Conservation (phyloP, 495 filamentous ascomycete species). For the Penicillium tannophilum region DNA sequence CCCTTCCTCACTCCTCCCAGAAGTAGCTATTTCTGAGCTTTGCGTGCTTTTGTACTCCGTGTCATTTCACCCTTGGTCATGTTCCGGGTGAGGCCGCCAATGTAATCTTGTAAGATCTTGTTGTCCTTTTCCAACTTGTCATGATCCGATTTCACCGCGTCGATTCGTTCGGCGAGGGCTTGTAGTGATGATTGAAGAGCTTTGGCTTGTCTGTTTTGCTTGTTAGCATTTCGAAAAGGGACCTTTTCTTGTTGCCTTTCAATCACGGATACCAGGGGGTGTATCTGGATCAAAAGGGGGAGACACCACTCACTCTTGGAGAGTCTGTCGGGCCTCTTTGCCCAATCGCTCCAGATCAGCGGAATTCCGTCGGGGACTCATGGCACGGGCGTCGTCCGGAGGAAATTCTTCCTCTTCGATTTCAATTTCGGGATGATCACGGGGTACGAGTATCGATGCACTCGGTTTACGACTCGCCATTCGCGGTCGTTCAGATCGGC, state of each 20-base stretch:
- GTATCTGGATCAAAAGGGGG: background rate
- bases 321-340: slow-evolving; percentile 69
- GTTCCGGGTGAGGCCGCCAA: slow-evolving; percentile 55
- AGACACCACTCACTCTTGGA: slow-evolving; percentile 59
- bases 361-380: slow-evolving; percentile 90
- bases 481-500: slow-evolving; percentile 51
- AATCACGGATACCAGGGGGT: background rate
- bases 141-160: slow-evolving; percentile 90
- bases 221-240: background rate
- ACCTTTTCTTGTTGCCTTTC: background rate
- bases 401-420: slow-evolving; percentile 69
- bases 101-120: slow-evolving; percentile 89
- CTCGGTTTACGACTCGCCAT: slow-evolving; percentile 70
- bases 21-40: slow-evolving; percentile 44
- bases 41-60: slow-evolving; percentile 46
- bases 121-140: slow-evolving; percentile 94
- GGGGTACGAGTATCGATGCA: slow-evolving; percentile 78
- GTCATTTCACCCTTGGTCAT: slow-evolving; percentile 55
- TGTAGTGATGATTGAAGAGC: slow-evolving; percentile 83
- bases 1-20: slow-evolving; percentile 2
- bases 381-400: slow-evolving; percentile 84
- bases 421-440: slow-evolving; percentile 69
- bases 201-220: slow-evolving; percentile 71
- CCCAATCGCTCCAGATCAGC: slow-evolving; percentile 85
- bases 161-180: slow-evolving; percentile 87